These are phyloP conservation scores for Sesbania bispinosa DNA, from an alignment of 306 rosid species.

Conservation along the genomic window DNA sequence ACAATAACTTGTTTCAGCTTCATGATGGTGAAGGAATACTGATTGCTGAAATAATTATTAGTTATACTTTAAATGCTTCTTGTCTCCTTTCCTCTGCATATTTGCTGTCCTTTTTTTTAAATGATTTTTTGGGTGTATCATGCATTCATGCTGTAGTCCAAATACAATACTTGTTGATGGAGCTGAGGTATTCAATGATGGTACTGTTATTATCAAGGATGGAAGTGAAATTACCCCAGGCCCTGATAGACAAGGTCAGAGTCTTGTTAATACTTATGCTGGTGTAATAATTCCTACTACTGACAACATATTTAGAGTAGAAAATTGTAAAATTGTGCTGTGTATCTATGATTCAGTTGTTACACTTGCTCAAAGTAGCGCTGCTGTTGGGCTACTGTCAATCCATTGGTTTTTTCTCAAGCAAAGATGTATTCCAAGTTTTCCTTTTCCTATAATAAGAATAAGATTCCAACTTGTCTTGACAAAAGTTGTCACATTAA, in stretches of 20 bases:
- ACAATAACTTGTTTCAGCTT: constrained; percentile 1
- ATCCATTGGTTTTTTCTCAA: not conserved
- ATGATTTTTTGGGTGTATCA: constrained; percentile 1
- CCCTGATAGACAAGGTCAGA: constrained; percentile 60
- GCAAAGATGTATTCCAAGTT: constrained; percentile 21
- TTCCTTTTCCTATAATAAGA: not conserved
- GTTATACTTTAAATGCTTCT: not conserved
- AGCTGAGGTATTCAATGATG: constrained; percentile 43
- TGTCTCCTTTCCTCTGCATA: constrained; percentile 8
- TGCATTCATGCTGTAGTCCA: constrained; percentile 39
- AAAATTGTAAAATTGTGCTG: not conserved
- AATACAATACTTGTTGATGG: constrained; percentile 62
- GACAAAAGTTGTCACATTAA: not conserved
- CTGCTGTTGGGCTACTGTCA: not conserved
- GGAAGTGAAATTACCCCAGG: constrained; percentile 74
- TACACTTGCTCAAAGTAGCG: not conserved
- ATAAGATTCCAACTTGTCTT: not conserved
- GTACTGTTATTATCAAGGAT: constrained; percentile 44
- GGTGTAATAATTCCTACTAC: not conserved
- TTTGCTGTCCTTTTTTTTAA: not conserved
- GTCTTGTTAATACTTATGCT: constrained; percentile 5
- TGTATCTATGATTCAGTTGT: not conserved
- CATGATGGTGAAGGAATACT: not conserved
- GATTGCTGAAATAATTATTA: not conserved
- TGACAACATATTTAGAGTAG: not conserved